Conservation (phyloP, 805 yeast species). For the Wickerhamomyces bisporus region DNA sequence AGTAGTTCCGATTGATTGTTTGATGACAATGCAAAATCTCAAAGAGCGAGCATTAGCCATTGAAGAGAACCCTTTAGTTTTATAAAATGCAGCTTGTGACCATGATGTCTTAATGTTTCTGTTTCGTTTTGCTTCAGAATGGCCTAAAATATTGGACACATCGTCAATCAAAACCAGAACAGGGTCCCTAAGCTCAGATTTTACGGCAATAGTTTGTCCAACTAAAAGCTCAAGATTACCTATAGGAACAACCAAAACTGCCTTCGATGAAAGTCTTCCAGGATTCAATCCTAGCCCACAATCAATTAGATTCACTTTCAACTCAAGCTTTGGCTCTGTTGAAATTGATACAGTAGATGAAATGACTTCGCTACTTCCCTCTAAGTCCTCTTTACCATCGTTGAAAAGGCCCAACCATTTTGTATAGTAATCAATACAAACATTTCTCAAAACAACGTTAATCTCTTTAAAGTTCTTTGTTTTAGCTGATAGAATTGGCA, state of each 20-base stretch:
- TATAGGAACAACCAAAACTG: slow-evolving; percentile 43
- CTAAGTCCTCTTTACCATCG: background rate
- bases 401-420: slow-evolving; percentile 48
- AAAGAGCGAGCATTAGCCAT: slow-evolving; percentile 43
- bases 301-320: slow-evolving; percentile 34
- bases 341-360: slow-evolving; percentile 5
- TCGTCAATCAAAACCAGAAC: slow-evolving; percentile 65
- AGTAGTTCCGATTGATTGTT: slow-evolving; percentile 27
- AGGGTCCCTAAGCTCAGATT: slow-evolving; percentile 44
- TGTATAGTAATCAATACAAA: slow-evolving; percentile 53
- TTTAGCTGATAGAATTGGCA: slow-evolving; percentile 38
- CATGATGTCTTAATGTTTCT: slow-evolving; percentile 25
- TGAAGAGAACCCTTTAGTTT: slow-evolving; percentile 45
- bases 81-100: slow-evolving; percentile 37
- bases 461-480: slow-evolving; percentile 29
- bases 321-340: slow-evolving; percentile 7
- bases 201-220: slow-evolving; percentile 30
- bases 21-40: slow-evolving; percentile 7
- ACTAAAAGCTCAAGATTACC: slow-evolving; percentile 49
- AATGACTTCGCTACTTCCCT: background rate
- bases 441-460: slow-evolving; percentile 42
- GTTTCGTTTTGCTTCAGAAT: slow-evolving; percentile 23
- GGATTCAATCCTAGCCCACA: slow-evolving; percentile 63
- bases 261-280: slow-evolving; percentile 49
- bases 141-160: slow-evolving; percentile 28